phyloP scores from a whole-genome alignment of 2,329 filamentous ascomycete species.

The Herpotrichia juniperi region DNA sequence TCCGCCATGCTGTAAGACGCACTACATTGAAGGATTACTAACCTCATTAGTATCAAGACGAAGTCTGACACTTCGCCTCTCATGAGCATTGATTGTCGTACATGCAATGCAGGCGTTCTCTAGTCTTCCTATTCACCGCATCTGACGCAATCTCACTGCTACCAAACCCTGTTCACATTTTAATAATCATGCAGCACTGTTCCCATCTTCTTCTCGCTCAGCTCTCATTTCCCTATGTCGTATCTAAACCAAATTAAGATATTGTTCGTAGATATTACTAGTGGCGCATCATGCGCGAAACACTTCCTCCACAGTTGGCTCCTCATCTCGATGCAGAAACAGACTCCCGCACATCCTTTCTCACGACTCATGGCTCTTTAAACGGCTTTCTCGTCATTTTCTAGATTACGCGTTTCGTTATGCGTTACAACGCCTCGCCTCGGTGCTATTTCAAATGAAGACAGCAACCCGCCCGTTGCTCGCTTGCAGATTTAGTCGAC shows the following conservation, averaged over 20 bases:
- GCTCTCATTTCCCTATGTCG: neutral
- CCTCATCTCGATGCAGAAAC: neutral
- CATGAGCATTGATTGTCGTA: neutral
- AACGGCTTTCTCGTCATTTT: neutral
- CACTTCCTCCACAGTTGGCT: neutral
- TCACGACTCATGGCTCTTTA: neutral
- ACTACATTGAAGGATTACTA: neutral
- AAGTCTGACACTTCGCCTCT: neutral
- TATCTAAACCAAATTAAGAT: too few species aligned
- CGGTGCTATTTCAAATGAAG: neutral
- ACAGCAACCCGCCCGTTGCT: too few species aligned
- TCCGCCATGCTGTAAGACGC: neutral
- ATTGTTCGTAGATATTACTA: neutral
- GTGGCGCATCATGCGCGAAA: slow-evolving; percentile 8
- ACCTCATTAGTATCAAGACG: neutral
- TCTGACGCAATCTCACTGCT: neutral
- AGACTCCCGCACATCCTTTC: neutral
- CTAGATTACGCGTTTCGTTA: neutral
- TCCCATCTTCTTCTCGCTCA: neutral
- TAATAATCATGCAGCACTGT: neutral
- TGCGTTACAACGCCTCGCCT: neutral
- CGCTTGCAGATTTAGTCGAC: too few species aligned
- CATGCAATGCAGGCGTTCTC: neutral
- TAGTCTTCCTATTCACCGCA: slow-evolving; percentile 2
- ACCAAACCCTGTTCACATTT: neutral